Conservation (phyloP, 352 stramenopile species). For the Phytopythium montanum region DNA sequence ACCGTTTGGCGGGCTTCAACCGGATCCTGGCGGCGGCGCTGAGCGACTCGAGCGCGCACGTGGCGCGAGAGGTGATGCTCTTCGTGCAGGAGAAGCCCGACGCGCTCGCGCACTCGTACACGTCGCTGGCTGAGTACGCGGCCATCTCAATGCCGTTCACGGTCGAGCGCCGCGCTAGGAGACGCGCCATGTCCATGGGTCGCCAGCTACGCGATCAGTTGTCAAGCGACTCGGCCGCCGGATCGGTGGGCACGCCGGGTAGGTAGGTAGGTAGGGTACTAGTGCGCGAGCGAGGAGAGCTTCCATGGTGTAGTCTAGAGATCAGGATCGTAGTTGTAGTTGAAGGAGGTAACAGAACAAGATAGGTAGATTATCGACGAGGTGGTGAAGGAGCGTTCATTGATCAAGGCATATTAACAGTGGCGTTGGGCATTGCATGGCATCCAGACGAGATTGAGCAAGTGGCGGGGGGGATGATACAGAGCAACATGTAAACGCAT, state of each 20-base stretch:
- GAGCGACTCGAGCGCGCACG: conserved; percentile 51
- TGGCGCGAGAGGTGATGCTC: conserved; percentile 61
- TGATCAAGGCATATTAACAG: too few relatives aligned
- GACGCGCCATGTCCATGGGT: conserved; percentile 57
- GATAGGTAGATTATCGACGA: too few relatives aligned
- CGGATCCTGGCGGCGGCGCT: conserved; percentile 62
- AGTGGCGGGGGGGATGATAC: too few relatives aligned
- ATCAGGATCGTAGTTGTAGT: too few relatives aligned
- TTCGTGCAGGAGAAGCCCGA: conserved; percentile 80
- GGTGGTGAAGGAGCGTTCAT: too few relatives aligned
- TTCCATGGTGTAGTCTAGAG: too few relatives aligned
- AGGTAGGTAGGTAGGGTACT: too few relatives aligned
- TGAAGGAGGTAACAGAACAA: too few relatives aligned
- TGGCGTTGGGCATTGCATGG: too few relatives aligned
- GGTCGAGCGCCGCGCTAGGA: conserved; percentile 56
- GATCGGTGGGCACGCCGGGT: not conserved
- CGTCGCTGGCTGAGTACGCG: conserved; percentile 69
- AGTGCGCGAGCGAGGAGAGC: too few relatives aligned
- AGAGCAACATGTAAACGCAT: too few relatives aligned
- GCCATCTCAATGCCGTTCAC: conserved; percentile 65
- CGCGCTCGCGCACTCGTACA: conserved; percentile 52
- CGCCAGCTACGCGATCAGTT: conserved; percentile 36
- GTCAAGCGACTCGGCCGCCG: not conserved
- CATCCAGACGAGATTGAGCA: too few relatives aligned
- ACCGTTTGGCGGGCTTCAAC: conserved; percentile 71